Conservation (phyloP, 140 eudicot species). For the Senecio squalidus region DNA sequence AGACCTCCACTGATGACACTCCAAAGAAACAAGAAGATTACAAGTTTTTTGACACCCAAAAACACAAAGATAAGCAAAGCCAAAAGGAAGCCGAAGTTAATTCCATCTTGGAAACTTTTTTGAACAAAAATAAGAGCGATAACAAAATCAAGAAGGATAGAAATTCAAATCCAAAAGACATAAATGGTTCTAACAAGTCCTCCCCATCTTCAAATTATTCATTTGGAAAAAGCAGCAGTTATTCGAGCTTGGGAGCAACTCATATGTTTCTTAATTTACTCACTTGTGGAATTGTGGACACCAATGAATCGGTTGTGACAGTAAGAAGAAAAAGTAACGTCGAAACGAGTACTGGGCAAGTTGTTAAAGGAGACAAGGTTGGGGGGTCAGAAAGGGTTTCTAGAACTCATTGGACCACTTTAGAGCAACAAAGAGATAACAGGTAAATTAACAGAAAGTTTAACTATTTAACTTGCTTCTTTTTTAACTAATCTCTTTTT, state of each 20-base stretch:
- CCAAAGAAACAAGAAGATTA: conserved; percentile 40
- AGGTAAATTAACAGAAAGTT: conserved; percentile 12
- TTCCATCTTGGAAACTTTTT: conserved; percentile 14
- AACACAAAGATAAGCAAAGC: conserved; percentile 22
- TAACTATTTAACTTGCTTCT: not conserved
- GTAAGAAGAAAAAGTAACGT: conserved; percentile 22
- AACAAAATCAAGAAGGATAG: conserved; percentile 16
- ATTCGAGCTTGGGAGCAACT: conserved; percentile 37
- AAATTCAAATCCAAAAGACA: conserved; percentile 12
- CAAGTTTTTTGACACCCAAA: conserved; percentile 12
- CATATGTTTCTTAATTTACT: conserved; percentile 41
- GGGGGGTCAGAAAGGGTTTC: conserved; percentile 53
- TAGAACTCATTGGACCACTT: conserved; percentile 23
- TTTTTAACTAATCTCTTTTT: too few relatives aligned
- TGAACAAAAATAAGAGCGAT: conserved; percentile 23
- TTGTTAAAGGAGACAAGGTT: conserved; percentile 34
- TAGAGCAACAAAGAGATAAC: conserved; percentile 21
- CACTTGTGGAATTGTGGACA: conserved; percentile 59
- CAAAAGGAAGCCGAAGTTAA: conserved; percentile 23
- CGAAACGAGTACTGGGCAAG: conserved; percentile 11
- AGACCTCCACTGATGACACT: conserved; percentile 57
- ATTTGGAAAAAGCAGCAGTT: conserved; percentile 35
- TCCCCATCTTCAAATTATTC: conserved; percentile 19
- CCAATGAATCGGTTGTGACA: conserved; percentile 54
- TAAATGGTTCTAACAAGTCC: conserved; percentile 16